Conservation (phyloP, 106 monocot species). For the Dendrobium officinale region DNA sequence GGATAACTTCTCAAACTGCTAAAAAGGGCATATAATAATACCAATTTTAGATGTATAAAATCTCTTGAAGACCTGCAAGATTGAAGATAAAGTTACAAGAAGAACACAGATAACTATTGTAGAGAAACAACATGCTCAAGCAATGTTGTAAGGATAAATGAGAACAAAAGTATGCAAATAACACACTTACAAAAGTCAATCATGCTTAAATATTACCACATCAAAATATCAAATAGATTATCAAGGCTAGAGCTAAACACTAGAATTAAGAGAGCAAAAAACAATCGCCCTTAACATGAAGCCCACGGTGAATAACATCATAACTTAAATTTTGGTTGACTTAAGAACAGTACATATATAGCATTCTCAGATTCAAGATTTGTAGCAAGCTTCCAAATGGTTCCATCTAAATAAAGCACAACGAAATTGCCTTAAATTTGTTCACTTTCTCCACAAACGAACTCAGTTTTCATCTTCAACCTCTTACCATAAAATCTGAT, state of each 20-base stretch:
- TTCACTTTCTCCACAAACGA: not conserved
- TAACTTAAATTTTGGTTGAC: not conserved
- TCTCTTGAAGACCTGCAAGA: not conserved
- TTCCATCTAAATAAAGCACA: not conserved
- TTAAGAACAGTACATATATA: not conserved
- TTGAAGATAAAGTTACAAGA: not conserved
- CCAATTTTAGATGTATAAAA: not conserved
- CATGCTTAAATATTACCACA: not conserved
- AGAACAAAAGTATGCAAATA: not conserved
- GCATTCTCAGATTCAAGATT: not conserved
- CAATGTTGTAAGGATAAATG: not conserved
- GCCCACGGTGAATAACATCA: not conserved
- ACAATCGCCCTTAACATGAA: not conserved
- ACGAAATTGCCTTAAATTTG: not conserved
- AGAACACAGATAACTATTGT: not conserved
- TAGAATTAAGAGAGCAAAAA: not conserved
- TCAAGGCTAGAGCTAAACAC: not conserved
- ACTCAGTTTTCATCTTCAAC: not conserved
- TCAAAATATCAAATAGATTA: not conserved
- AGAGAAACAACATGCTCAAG: not conserved
- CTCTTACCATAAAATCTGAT: not conserved
- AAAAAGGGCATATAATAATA: not conserved
- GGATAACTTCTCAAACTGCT: not conserved
- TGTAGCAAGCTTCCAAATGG: not conserved
- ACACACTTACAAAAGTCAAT: not conserved